Base-by-base conservation (phyloP, 164 flowering plant species). In the Buxus sempervirens region DNA sequence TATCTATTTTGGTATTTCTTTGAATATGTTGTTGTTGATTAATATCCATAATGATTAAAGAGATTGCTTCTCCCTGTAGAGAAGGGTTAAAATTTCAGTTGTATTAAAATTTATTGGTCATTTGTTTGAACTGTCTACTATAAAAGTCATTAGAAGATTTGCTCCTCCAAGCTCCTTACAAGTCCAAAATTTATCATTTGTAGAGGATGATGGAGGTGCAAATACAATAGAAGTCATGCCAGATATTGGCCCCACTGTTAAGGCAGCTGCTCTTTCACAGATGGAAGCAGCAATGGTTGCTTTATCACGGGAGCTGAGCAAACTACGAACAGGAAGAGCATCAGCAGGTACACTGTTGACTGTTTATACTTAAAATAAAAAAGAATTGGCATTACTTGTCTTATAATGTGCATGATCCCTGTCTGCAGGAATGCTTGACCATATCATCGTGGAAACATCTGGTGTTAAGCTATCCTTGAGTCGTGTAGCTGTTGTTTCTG, bases 341-440 rank as follows among this genome's bases (percentile, higher is more conserved):
- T 86, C 96, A 41, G 59, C 90, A 70, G 98, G 98, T 92, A 63
- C 9, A 55, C 26, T 62, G 21, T 54, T 15, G 19, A 18, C 24
- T 73, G 12, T 56, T 48, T 63, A 28, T 18, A 19, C 15, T 9
- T 25, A 32, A n/a, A 26, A 28, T 27, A 26, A 54, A 32, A 32
- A 32, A 3, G 3, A 32, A n/a, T n/a, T n/a, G n/a, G n/a, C n/a
- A n/a, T n/a, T n/a, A n/a, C n/a, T n/a, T n/a, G n/a, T 7, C 38
- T 32, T 3, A 32, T 32, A 32, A 32, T 32, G 7, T 32, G 38
- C 38, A 32, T 32, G 7, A 32, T 32, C 38, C 7, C 25, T 60
- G 9, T 56, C n/a, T 81, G 14, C 86, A 89, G 97, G 98, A 66
- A 90, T 95, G 96, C 92, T 95, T 68, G 98, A 95, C 74, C 98